A percentile compares a stretch with the other conserved stretches of the same genome.
phyloP scores from a whole-genome alignment of 352 stramenopile species.

The Pythium guiyangense region DNA sequence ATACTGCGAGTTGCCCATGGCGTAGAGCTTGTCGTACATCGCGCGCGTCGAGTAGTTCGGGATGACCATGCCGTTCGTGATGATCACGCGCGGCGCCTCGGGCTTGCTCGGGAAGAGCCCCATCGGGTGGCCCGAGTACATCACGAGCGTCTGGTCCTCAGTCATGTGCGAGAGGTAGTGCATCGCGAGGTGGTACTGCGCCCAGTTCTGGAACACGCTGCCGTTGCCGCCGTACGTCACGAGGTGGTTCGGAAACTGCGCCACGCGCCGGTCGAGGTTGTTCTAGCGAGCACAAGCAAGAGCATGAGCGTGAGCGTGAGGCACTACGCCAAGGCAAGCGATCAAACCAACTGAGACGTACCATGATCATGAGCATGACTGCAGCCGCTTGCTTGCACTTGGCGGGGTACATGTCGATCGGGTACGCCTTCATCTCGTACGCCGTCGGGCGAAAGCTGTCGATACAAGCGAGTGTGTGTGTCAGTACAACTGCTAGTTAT shows the following conservation, averaged over 20 bases:
- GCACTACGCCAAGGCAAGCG: no score
- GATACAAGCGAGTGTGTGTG: neutral
- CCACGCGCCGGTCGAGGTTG: constrained; percentile 83
- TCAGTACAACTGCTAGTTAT: neutral
- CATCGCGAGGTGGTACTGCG: constrained; percentile 86
- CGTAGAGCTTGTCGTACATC: constrained; percentile 88
- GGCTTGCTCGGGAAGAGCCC: constrained; percentile 77
- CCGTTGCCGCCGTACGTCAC: constrained; percentile 89
- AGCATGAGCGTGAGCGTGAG: no score
- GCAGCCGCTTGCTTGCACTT: constrained; percentile 68
- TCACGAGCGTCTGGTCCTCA: constrained; percentile 85
- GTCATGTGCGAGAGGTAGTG: constrained; percentile 86
- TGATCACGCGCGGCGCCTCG: constrained; percentile 75
- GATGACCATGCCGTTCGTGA: constrained; percentile 90
- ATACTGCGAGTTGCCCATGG: constrained; percentile 84
- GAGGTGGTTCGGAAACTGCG: constrained; percentile 85
- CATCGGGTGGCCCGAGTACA: constrained; percentile 89
- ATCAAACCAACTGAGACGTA: no score
- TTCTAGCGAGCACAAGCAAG: constrained; percentile 37
- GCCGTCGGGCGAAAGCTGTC: constrained; percentile 59
- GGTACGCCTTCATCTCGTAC: constrained; percentile 90
- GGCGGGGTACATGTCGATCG: constrained; percentile 70
- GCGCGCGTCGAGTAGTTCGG: constrained; percentile 85
- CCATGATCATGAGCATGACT: constrained; percentile 90
- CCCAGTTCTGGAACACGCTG: constrained; percentile 89